These are phyloP conservation scores for Cryphonectria parasitica DNA, from an alignment of 2,329 filamentous ascomycete species.

Conservation along the genomic window DNA sequence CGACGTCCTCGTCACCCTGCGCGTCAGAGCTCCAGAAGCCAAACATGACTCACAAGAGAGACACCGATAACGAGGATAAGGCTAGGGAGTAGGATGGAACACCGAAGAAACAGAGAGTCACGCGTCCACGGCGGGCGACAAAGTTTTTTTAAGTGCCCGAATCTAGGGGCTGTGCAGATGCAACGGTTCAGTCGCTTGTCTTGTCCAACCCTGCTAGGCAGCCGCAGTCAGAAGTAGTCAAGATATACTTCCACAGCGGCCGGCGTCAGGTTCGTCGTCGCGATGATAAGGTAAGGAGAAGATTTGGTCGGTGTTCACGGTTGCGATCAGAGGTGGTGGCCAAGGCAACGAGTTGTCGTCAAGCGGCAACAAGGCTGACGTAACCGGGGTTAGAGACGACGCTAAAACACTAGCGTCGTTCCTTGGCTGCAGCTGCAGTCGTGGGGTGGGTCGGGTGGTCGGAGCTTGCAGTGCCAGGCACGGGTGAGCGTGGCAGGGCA, in stretches of 20 bases:
- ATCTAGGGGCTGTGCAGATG: not conserved
- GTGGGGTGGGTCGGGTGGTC: conserved; percentile 32
- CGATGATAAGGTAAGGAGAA: conserved; percentile 19
- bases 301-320: conserved; percentile 8
- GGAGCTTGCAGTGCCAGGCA: conserved; percentile 27
- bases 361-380: conserved; percentile 36
- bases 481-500: conserved; percentile 15
- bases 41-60: conserved; percentile 53
- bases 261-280: conserved; percentile 10
- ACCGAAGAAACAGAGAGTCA: not conserved
- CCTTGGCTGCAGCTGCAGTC: conserved; percentile 28
- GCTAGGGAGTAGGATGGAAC: conserved; percentile 33
- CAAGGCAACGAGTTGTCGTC: conserved; percentile 25
- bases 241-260: conserved; percentile 20
- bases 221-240: conserved; percentile 18
- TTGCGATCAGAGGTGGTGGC: not conserved
- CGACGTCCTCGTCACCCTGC: conserved; percentile 58
- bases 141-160: not conserved
- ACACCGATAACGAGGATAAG: conserved; percentile 37
- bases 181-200: not conserved
- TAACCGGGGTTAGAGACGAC: conserved; percentile 33
- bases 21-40: conserved; percentile 63
- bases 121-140: not conserved
- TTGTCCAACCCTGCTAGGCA: conserved; percentile 4
- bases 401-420: conserved; percentile 27